Base-by-base conservation (phyloP, 2,329 filamentous ascomycete genomes). In the Colletotrichum gigasporum region DNA sequence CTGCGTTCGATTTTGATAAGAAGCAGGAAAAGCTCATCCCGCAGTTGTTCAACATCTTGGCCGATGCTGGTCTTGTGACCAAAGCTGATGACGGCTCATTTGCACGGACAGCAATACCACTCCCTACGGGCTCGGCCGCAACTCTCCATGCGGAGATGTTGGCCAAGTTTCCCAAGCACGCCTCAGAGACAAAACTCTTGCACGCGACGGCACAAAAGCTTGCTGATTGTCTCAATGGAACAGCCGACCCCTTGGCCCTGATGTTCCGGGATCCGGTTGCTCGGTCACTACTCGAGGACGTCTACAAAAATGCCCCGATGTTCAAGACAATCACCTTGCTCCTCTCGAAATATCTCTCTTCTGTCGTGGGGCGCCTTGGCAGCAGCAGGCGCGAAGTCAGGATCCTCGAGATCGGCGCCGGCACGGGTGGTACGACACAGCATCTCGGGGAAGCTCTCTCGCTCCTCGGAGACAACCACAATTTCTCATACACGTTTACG, bases 371-470 rank as follows among this genome's bases (percentile, higher is more conserved):
- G n/a, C n/a, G n/a, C n/a, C n/a, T n/a, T n/a, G 34, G 4, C 11
- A 28, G 10, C 26, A 50, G 18, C 28, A 28, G 45, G 4, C 1
- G 22, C 8, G 26, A 26, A 0, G 34, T 50, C 11, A n/a, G 34
- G 4, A 78, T 83, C 28, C 73, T 84, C 53, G 80, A 83, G 66
- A 63, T 82, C 9, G 80, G 81, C 0, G 79, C 74, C 0, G 80
- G 80, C 11, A 81, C 79, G 0, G 80, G 80, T 3, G 79, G 76
- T 0, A 83, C 81, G 0, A 80, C 81, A 0, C 67, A 63, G 16
- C 52, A 69, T 2, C 22, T 82, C 2, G 56, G 78, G 0, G 58
- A 71, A 0, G 41, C 54, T 1, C 68, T 83, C 4, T 59, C 60
- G 1, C 20, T 26, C 0, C 48, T 65, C 0, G 67, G 66, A 10